Percentiles rank a stretch among this genome's conserved stretches.
Conservation (phyloP, 1,284 basidiomycete genomes). For the Baeospora myosura region DNA sequence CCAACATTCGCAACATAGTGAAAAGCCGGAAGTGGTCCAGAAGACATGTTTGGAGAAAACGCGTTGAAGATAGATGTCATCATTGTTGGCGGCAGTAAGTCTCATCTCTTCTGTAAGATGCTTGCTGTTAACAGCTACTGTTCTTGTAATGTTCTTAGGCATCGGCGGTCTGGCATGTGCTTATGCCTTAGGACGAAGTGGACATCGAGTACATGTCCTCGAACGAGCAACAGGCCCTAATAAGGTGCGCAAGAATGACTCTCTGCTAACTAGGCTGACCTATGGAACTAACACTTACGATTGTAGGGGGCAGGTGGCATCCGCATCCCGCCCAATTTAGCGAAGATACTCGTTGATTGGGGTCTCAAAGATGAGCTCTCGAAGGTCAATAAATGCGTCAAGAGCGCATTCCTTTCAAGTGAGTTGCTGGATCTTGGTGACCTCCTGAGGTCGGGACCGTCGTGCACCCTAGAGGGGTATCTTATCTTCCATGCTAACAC, state of each 20-base stretch:
- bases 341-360: constrained; percentile 46
- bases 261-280: not conserved
- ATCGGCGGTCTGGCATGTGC: constrained; percentile 39
- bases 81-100: not conserved
- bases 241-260: constrained; percentile 25
- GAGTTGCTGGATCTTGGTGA: constrained; percentile 8
- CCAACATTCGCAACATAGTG: too few relatives aligned
- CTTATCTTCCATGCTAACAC: not conserved
- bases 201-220: constrained; percentile 45
- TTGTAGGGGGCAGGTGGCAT: constrained; percentile 31
- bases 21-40: too few relatives aligned
- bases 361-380: constrained; percentile 35
- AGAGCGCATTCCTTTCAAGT: constrained; percentile 22
- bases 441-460: not conserved
- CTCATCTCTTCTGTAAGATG: not conserved
- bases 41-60: too few relatives aligned
- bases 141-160: too few relatives aligned
- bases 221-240: constrained; percentile 29
- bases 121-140: not conserved
- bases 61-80: not conserved
- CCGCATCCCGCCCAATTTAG: constrained; percentile 44
- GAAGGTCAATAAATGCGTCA: constrained; percentile 20
- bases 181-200: constrained; percentile 37
- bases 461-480: not conserved
- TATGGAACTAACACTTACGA: not conserved